phyloP scores from a whole-genome alignment of 2,329 filamentous ascomycete genomes.

The Didymella lethalis region DNA sequence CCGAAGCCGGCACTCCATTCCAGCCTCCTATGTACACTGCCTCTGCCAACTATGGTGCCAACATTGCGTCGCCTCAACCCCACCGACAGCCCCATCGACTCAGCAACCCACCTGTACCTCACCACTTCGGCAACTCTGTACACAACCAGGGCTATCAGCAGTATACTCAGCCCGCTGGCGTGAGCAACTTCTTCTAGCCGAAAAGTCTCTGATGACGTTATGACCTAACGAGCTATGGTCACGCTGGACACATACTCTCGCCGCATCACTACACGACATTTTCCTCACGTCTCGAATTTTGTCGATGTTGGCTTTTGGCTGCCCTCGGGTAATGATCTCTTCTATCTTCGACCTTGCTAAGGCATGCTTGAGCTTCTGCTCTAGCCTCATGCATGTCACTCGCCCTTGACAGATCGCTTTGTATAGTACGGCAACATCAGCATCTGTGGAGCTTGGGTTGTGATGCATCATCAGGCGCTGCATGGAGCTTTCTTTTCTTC shows the following conservation, averaged over 20 bases:
- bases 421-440: conserved; percentile 49
- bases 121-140: conserved; percentile 49
- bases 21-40: conserved; percentile 48
- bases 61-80: conserved; percentile 47
- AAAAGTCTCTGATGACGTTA: conserved; percentile 53
- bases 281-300: conserved; percentile 29
- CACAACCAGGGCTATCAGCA: conserved; percentile 52
- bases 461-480: conserved; percentile 45
- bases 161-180: conserved; percentile 51
- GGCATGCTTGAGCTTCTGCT: conserved; percentile 23
- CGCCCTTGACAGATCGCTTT: conserved; percentile 37
- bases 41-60: conserved; percentile 45
- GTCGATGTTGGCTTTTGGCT: conserved; percentile 38
- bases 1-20: conserved; percentile 32
- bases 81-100: conserved; percentile 49
- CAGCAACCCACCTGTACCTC: conserved; percentile 49
- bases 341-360: conserved; percentile 40
- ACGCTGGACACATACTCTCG: conserved; percentile 27
- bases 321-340: conserved; percentile 36
- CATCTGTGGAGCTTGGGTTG: conserved; percentile 44
- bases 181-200: conserved; percentile 56
- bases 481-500: conserved; percentile 17
- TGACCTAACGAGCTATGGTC: conserved; percentile 60
- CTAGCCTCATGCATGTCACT: conserved; percentile 27
- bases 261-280: conserved; percentile 34